Evolutionary conservation across 2,329 filamentous ascomycete genomes (phyloP), one percentile per base, ranked within the genome.

Genomic region (Penicillium decumbens): DNA sequence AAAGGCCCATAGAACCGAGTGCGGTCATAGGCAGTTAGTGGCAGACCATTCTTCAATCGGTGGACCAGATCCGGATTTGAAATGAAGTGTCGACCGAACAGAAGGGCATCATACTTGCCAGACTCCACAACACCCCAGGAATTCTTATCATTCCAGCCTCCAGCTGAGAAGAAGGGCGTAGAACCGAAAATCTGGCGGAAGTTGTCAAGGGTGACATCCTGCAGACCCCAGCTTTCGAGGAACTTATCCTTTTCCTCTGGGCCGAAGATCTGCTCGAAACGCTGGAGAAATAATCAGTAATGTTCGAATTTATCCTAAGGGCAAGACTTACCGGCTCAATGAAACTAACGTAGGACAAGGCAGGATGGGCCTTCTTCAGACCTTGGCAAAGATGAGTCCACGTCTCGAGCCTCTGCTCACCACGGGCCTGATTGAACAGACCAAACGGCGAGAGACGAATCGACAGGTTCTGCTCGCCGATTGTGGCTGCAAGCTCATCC

Each of bases 81-180:
- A 5, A 74, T 71, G 46, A 77, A 80, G 38, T 72, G 71, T 1
- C 76, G 66, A 0, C 76, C 77, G 45, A 73, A 77, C 2, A 76
- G 47, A 24, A 80, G 55, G 7, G 64, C 77, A 53, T 80, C 76
- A 45, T 77, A 77, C 24, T 63, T 70, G 2, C 71, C 72, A 1
- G 73, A 66, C 51, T 78, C 76, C 9, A 80, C 58, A 35, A 77
- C 72, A 1, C 74, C 76, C 68, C 73, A 77, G 0, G 70, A 72
- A 53, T 79, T 81, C 32, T 67, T 68, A 37, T 79, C 71, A 44
- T 77, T 69, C 64, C 76, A 83, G 0, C 79, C 79, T 5, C 80
- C 80, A 0, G 76, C 79, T 0, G 78, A 75, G 53, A 83, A 74
- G 64, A 82, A 80, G 0, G 78, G 79, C 0, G 78, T 78, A 5